These are phyloP conservation scores for Jaapia argillacea DNA, from an alignment of 768 basidiomycete genomes.

Conservation along the genomic window DNA sequence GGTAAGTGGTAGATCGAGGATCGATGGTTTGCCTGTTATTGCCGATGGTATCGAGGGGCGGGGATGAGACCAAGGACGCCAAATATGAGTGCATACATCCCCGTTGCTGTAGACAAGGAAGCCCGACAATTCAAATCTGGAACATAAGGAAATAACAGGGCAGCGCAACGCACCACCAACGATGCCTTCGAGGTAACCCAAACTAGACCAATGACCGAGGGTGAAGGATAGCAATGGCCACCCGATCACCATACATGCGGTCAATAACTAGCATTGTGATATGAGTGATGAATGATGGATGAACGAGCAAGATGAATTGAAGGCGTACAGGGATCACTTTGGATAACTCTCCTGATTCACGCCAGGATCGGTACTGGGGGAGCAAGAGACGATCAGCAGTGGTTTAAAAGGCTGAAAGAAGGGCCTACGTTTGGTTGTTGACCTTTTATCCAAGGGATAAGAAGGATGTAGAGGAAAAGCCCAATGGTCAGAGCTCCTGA, in stretches of 20 bases:
- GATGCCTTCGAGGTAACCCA: constrained; percentile 55
- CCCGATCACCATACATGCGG: constrained; percentile 57
- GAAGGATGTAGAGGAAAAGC: constrained; percentile 65
- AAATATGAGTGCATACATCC: constrained; percentile 59
- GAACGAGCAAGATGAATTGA: not conserved
- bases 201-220: constrained; percentile 53
- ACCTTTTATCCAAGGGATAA: constrained; percentile 57
- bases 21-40: too few species aligned
- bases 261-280: constrained; percentile 30
- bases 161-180: constrained; percentile 44
- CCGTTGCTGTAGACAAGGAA: constrained; percentile 37
- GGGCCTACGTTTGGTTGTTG: constrained; percentile 57
- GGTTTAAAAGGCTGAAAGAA: not conserved
- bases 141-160: not conserved
- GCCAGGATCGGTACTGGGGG: constrained; percentile 62
- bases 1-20: too few species aligned
- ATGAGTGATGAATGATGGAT: not conserved
- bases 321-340: constrained; percentile 47
- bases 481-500: constrained; percentile 51
- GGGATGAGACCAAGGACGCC: constrained; percentile 71
- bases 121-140: not conserved
- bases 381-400: constrained; percentile 1
- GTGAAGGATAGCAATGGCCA: constrained; percentile 55
- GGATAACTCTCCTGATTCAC: constrained; percentile 58
- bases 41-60: constrained; percentile 43